Evolutionary conservation across 345 rosid genomes (phyloP).

Genomic region (Kernera saxatilis): DNA sequence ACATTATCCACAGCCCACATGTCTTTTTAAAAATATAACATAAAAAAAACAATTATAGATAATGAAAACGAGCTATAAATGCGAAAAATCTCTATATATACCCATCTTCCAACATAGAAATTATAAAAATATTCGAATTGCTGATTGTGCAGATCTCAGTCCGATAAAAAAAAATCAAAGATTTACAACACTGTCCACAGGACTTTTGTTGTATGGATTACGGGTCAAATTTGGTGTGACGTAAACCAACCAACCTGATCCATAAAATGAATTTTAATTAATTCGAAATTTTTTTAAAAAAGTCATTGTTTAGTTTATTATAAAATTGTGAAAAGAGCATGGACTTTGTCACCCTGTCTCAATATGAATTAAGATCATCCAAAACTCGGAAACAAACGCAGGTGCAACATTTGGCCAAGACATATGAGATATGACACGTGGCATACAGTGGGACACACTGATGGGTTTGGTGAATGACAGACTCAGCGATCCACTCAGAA

Average conservation of each 20-base stretch:
- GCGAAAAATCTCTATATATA: not conserved
- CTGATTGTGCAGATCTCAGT: constrained; percentile 24
- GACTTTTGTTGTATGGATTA: constrained; percentile 3
- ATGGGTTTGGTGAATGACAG: constrained; percentile 18
- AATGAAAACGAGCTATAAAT: not conserved
- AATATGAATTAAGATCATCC: constrained; percentile 3
- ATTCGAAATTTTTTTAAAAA: not conserved
- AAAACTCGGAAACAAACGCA: constrained; percentile 11
- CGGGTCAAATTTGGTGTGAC: constrained; percentile 31
- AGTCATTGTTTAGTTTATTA: not conserved
- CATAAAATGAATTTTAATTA: not conserved
- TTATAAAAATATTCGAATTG: not conserved
- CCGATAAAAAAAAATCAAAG: not conserved
- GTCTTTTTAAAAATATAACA: not conserved
- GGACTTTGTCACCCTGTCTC: constrained; percentile 13
- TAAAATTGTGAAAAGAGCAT: constrained; percentile 18
- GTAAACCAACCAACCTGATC: constrained; percentile 27
- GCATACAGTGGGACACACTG: constrained; percentile 10
- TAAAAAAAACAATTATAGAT: not conserved
- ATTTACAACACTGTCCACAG: constrained; percentile 19
- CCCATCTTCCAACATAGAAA: not conserved
- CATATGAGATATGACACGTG: constrained; percentile 14
- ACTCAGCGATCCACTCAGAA: constrained; percentile 11
- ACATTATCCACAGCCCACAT: not conserved
- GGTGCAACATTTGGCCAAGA: constrained; percentile 31